These are phyloP conservation scores for Fusarium bulbicola DNA, from an alignment of 2,329 filamentous ascomycete genomes.

Conservation along the genomic window DNA sequence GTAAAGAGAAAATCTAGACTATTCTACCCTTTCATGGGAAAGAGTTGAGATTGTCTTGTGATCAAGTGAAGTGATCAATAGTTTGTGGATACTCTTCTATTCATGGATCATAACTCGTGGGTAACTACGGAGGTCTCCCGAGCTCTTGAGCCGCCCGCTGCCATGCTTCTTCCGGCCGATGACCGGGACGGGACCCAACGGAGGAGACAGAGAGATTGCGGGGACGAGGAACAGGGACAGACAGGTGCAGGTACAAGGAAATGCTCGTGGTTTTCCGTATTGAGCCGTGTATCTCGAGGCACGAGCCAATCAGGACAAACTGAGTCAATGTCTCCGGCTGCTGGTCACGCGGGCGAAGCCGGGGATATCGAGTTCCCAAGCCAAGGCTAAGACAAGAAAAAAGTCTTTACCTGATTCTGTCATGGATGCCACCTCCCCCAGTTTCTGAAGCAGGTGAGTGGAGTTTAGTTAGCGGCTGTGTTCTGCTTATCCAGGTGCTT, in stretches of 20 bases:
- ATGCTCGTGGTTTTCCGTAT: constrained; percentile 4
- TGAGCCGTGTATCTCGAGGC: neutral
- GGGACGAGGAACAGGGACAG: neutral
- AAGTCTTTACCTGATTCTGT: constrained; percentile 25
- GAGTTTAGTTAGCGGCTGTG: constrained; percentile 3
- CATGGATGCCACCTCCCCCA: constrained; percentile 26
- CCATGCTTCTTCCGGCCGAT: constrained; percentile 11
- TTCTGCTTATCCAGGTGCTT: constrained; percentile 18
- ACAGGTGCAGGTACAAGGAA: neutral
- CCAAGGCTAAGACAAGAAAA: neutral
- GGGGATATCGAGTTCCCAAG: constrained; percentile 32
- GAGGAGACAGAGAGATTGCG: constrained; percentile 9
- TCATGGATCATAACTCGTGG: neutral
- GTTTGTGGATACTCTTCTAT: constrained; percentile 4
- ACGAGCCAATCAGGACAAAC: constrained; percentile 3
- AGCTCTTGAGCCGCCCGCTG: constrained; percentile 14
- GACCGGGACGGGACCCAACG: constrained; percentile 32
- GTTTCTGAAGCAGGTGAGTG: constrained; percentile 22
- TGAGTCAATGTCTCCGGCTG: neutral
- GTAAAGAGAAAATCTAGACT: neutral
- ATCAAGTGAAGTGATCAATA: constrained; percentile 28
- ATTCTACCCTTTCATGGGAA: neutral
- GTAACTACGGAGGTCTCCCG: constrained; percentile 31
- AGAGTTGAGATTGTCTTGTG: neutral
- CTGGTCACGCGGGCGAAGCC: constrained; percentile 39